Evolutionary conservation across 1,284 basidiomycete genomes (phyloP), one percentile per base, ranked within the genome.

Genomic region (Schizophyllum commune): DNA sequence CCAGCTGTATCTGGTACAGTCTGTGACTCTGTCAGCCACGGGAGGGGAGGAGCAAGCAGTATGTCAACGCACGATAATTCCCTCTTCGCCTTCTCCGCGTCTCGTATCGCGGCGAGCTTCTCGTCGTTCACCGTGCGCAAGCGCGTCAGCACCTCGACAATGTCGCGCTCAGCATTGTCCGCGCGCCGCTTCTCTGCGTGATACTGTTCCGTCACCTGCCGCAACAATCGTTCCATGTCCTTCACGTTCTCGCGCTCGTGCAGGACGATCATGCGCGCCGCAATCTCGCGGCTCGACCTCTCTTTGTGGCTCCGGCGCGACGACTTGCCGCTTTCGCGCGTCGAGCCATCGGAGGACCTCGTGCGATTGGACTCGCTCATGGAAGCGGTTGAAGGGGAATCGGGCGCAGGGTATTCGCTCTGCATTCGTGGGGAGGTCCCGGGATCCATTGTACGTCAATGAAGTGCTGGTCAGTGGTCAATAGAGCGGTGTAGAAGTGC

Each of bases 1-100:
- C 68, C 0, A 73, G 58, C 62, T 72, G 68, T 20, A 74, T 52
- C 56, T 68, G 69, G 51, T 66, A 71, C 5, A 70, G 60, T 0
- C 65, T 66, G 4, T 70, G 61, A 27, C 74, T 6, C 52, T 54
- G n/a, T 54, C n/a, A 54, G n/a, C 6, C n/a, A 22, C 52, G n/a
- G 21, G n/a, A 54, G 13, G 6, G 13, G 34, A 39, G 7, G 34
- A 13, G 34, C 34, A 7, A n/a, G n/a, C n/a, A n/a, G 39, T 47
- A 47, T 17, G 9, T 2, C 13, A 11, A 47, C 39, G 39, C 39
- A 47, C 39, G 39, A 47, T 13, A 47, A 8, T 8, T 47, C 39
- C 39, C 39, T 47, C 39, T 47, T 47, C 39, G 39, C 39, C 39
- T 47, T 47, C 8, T 47, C 39, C 39, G 39, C 39, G 8, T 47